Base-by-base conservation (phyloP, 257 asterid species). In the Linderniella brevidens region DNA sequence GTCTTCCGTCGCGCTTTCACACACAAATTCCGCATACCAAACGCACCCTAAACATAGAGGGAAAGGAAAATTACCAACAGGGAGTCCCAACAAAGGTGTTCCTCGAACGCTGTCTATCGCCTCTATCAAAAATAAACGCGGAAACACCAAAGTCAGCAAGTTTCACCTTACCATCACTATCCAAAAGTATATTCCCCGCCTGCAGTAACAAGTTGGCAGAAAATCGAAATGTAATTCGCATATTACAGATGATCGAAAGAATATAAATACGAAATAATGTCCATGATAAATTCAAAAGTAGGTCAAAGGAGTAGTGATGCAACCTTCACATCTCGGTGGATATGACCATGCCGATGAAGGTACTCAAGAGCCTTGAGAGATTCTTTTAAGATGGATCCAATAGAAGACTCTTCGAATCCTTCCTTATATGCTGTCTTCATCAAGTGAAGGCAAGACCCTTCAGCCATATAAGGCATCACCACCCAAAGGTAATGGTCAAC, bases 71-170 rank as follows among this genome's bases (percentile, higher is more conserved):
- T 13, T 67, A 90, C 99, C 99, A 90, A 83, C 99, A 90, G 32
- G 99, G 99, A 73, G 99, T 90, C 68, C 99, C 99, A 18, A 90
- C 96, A 58, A 90, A 90, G 55, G 99, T 90, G 72, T 81, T 90
- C 68, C 99, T 79, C 35, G 99, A 81, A 20, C 94, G 83, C 56
- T 81, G 99, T 65, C 99, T 81, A 65, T 81, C 99, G 61, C 94
- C 96, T 62, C 56, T 86, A 73, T 90, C 99, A 75, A 85, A 85
- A 92, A 90, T 65, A 73, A 82, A 72, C 18, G 96, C 94, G 40
- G 99, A 90, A 58, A 90, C 99, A 58, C 99, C 99, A 70, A 90
- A 90, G 64, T 90, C 99, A 43, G 83, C 99, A 61, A 90, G 93
- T 75, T 90, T 90, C 67, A 90, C 86, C 53, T 64, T 92, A 66